Evolutionary conservation across 306 rosid genomes (phyloP).

Genomic region (Acacia confusa): DNA sequence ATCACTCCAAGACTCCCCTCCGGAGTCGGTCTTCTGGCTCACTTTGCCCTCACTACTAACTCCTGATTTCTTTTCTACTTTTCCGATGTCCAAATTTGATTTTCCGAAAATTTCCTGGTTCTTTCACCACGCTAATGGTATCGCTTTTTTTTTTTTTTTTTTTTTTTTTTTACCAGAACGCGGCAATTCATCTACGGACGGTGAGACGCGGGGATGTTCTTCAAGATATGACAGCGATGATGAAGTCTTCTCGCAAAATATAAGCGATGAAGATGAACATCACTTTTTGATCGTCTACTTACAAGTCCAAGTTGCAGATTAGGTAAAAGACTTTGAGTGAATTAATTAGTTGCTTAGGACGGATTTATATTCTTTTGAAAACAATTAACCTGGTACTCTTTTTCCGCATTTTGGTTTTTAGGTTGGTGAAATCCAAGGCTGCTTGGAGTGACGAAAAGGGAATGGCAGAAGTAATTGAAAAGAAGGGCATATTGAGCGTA

Average conservation of each 20-base stretch:
- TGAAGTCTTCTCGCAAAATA: slow-evolving; percentile 36
- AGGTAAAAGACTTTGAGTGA: slow-evolving; percentile 41
- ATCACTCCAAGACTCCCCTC: too few relatives aligned
- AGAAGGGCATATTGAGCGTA: slow-evolving; percentile 62
- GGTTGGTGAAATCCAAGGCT: slow-evolving; percentile 52
- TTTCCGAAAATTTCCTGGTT: not conserved
- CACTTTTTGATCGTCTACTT: slow-evolving; percentile 35
- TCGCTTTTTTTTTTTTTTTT: not conserved
- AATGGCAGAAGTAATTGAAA: slow-evolving; percentile 64
- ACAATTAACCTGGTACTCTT: not conserved
- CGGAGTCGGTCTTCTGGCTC: not conserved
- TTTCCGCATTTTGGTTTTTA: slow-evolving; percentile 16
- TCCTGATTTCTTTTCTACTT: not conserved
- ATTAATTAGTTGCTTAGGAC: not conserved
- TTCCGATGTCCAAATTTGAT: not conserved
- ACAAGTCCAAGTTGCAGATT: slow-evolving; percentile 56
- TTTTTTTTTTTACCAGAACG: fast-evolving
- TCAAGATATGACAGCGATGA: slow-evolving; percentile 40
- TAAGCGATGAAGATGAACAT: slow-evolving; percentile 51
- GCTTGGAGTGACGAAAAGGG: slow-evolving; percentile 60
- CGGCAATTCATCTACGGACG: slow-evolving; percentile 36
- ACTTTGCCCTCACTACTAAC: not conserved
- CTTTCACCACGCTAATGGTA: not conserved
- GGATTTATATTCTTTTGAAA: too few relatives aligned
- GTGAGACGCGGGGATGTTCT: slow-evolving; percentile 25